Evolutionary conservation across 75 land plant genomes (phyloP).

Genomic region (Pseudotsuga menziesii): DNA sequence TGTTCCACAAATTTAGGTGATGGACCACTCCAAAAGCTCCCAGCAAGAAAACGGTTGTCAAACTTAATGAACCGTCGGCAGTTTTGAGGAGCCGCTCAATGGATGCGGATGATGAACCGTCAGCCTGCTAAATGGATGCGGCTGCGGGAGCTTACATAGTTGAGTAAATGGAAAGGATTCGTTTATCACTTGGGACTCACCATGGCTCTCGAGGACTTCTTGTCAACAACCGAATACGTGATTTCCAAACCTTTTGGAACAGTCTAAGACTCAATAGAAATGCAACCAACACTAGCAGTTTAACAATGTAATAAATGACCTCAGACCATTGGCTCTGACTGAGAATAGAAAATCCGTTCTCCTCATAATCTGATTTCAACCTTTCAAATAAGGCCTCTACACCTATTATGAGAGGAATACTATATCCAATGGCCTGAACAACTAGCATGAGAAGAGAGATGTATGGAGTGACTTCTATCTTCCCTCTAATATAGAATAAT

Average conservation of each 20-base stretch:
- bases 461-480: conserved; percentile 50
- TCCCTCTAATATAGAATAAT: conserved; percentile 36
- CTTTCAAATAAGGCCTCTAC: conserved; percentile 58
- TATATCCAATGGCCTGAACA: conserved; percentile 70
- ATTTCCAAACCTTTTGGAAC: conserved; percentile 66
- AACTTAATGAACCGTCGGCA: too few species aligned
- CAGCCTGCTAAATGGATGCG: too few species aligned
- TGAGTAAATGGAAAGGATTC: conserved; percentile 22
- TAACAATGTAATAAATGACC: conserved; percentile 45
- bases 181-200: conserved; percentile 56
- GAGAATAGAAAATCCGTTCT: conserved; percentile 7
- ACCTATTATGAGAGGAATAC: conserved; percentile 67
- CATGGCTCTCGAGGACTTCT: conserved; percentile 45
- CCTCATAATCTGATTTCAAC: conserved; percentile 17
- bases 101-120: too few species aligned
- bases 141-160: too few species aligned
- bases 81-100: too few species aligned
- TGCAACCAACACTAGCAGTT: conserved; percentile 48
- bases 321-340: conserved; percentile 22
- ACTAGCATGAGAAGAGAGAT: conserved; percentile 69
- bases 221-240: conserved; percentile 45
- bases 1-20: too few species aligned
- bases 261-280: conserved; percentile 61
- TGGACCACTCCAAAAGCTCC: too few species aligned
- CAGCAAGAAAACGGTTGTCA: too few species aligned